Conservation (phyloP, 768 basidiomycete genomes). For the Paxillus rubicundulus region DNA sequence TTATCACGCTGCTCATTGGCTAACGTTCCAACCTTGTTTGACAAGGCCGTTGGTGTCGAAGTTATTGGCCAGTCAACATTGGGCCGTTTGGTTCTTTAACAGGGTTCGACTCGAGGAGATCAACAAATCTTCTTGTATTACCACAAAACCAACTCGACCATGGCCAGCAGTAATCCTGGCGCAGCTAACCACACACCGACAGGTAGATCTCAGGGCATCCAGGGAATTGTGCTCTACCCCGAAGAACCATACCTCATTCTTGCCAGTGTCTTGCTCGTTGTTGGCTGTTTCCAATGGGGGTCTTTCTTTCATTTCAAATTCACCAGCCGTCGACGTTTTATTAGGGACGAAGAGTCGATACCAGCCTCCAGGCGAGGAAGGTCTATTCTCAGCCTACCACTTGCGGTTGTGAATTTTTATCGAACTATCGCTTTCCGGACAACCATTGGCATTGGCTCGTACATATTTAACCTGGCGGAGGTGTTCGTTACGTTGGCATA, state of each 20-base stretch:
- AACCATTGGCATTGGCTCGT: slow-evolving; percentile 34
- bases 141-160: neutral
- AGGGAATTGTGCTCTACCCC: slow-evolving; percentile 17
- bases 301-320: slow-evolving; percentile 12
- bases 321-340: slow-evolving; percentile 4
- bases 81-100: too few relatives aligned
- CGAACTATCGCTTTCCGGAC: slow-evolving; percentile 38
- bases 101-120: too few relatives aligned
- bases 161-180: neutral
- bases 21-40: slow-evolving; percentile 3
- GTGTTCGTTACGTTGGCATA: slow-evolving; percentile 38
- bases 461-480: slow-evolving; percentile 42
- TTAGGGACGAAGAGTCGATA: slow-evolving; percentile 3
- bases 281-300: slow-evolving; percentile 21
- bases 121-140: too few relatives aligned
- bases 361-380: slow-evolving; percentile 1
- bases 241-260: slow-evolving; percentile 13
- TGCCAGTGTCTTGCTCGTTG: slow-evolving; percentile 7
- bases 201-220: neutral
- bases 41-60: slow-evolving; percentile 22
- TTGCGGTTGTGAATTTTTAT: slow-evolving; percentile 33
- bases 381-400: slow-evolving; percentile 23
- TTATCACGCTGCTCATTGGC: slow-evolving; percentile 36
- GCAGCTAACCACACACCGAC: neutral
- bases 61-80: slow-evolving; percentile 17